Evolutionary conservation across 176 grass and related monocot genomes (phyloP).

Genomic region (Triticum timopheevii): DNA sequence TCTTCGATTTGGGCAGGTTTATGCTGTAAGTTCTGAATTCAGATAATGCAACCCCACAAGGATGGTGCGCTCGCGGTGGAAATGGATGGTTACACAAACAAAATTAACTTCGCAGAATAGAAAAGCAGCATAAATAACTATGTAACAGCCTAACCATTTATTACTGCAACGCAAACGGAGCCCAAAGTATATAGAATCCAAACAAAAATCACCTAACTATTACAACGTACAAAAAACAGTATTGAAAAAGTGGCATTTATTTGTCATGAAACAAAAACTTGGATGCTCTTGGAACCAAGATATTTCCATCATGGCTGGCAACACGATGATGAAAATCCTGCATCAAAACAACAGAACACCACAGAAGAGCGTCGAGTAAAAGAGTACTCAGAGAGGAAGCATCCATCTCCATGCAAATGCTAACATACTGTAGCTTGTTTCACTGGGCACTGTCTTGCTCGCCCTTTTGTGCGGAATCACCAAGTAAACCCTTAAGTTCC

Average conservation of each 20-base stretch:
- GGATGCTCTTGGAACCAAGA: background rate
- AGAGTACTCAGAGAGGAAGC: background rate
- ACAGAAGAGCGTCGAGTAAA: background rate
- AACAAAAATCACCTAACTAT: background rate
- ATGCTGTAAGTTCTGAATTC: background rate
- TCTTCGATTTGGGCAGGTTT: background rate
- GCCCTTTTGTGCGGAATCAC: slow-evolving; percentile 36
- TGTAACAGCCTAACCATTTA: background rate
- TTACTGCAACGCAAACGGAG: background rate
- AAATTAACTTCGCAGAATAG: background rate
- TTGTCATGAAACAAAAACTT: slow-evolving; percentile 13
- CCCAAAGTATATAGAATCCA: background rate
- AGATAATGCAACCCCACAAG: background rate
- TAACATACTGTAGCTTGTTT: slow-evolving; percentile 22
- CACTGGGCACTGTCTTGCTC: slow-evolving; percentile 31
- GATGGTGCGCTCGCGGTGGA: background rate
- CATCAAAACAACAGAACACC: background rate
- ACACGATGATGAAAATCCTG: background rate
- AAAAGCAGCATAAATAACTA: background rate
- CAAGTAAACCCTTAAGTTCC: slow-evolving; percentile 75
- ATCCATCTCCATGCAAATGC: background rate
- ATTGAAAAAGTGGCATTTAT: slow-evolving; percentile 2
- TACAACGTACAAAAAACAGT: background rate
- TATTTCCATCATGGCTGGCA: background rate
- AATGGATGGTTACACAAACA: background rate